Evolutionary conservation across 805 yeast species (phyloP), one percentile per base, ranked within the genome.

Genomic region (Kuraishia capsulata): DNA sequence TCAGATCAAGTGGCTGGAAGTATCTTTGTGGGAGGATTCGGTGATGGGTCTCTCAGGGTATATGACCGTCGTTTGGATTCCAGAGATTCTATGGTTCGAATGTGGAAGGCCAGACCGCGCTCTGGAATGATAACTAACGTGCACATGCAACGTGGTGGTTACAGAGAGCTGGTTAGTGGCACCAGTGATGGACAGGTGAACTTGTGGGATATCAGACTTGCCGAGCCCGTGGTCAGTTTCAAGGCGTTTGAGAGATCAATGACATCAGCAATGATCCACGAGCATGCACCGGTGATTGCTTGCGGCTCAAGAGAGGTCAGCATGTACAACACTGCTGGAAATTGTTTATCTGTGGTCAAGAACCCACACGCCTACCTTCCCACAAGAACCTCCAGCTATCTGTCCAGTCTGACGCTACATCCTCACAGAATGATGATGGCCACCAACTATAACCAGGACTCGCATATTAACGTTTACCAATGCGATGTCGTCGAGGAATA

Each of bases 81-180:
- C 0, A 64, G 95, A 39, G 92, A 84, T 47, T 81, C 94, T 0
- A 78, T 90, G 84, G 85, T 87, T 10, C 76, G 78, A 49, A 66
- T 79, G 5, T 92, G 97, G 95, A 72, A 76, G 46, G 57, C 23
- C 43, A 48, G 20, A 45, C 47, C 20, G 45, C 41, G 20, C 44
- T 39, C 25, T 13, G 38, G 41, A 16, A 71, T 86, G 49, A 76
- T 90, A 32, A 66, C 78, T 34, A 86, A 83, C 47, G 78, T 89
- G 8, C 95, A 86, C 51, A 82, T 92, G 94, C 98, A 92, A 64
- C 71, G 98, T 50, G 98, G 98, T 29, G 98, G 98, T 0, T 76
- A 77, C 49, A 69, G 98, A 40, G 98, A 92, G 54, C 68, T 92
- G 34, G 81, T 82, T 2, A 78, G 90, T 45, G 97, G 95, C 0